These are phyloP conservation scores for Cladosporium sp. DNA, from an alignment of 2,329 filamentous ascomycete genomes.

Conservation along the genomic window DNA sequence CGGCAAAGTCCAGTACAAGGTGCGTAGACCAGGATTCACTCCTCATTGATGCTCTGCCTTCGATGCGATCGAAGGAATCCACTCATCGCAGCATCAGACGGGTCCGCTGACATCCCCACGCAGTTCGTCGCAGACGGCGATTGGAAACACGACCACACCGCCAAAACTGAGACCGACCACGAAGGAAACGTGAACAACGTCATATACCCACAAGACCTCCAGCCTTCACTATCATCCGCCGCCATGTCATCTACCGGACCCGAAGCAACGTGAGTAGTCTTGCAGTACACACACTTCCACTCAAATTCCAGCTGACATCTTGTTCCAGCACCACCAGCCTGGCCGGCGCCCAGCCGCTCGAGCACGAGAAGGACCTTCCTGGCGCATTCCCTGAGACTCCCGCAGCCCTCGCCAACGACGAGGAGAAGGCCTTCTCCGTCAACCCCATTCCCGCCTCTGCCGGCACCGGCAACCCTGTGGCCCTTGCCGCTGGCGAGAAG, in stretches of 20 bases:
- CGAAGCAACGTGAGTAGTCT: conserved; percentile 59
- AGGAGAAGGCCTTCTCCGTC: conserved; percentile 46
- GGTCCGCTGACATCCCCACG: conserved; percentile 1
- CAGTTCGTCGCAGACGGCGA: conserved; percentile 93
- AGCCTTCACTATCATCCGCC: conserved; percentile 43
- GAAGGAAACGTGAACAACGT: conserved; percentile 91
- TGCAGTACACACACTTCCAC: conserved; percentile 43
- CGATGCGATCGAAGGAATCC: not conserved
- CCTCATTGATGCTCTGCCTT: not conserved
- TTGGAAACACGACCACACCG: conserved; percentile 80
- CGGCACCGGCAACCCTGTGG: conserved; percentile 70
- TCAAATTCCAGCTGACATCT: conserved; percentile 59
- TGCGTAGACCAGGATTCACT: conserved; percentile 40
- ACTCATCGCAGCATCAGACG: not conserved
- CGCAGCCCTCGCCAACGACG: conserved; percentile 31
- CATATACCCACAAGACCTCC: conserved; percentile 69
- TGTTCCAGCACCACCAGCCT: conserved; percentile 64
- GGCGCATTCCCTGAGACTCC: conserved; percentile 73
- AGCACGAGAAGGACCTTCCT: conserved; percentile 43
- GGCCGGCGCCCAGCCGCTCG: conserved; percentile 48
- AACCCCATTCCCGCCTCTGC: conserved; percentile 57
- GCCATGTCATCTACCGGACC: conserved; percentile 65
- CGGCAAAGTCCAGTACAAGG: conserved; percentile 88
- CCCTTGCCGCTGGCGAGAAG: conserved; percentile 72
- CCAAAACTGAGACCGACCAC: conserved; percentile 76